Evolutionary conservation across 768 basidiomycete species (phyloP), one percentile per base, ranked within the genome.

Genomic region (Lepiota venenata): DNA sequence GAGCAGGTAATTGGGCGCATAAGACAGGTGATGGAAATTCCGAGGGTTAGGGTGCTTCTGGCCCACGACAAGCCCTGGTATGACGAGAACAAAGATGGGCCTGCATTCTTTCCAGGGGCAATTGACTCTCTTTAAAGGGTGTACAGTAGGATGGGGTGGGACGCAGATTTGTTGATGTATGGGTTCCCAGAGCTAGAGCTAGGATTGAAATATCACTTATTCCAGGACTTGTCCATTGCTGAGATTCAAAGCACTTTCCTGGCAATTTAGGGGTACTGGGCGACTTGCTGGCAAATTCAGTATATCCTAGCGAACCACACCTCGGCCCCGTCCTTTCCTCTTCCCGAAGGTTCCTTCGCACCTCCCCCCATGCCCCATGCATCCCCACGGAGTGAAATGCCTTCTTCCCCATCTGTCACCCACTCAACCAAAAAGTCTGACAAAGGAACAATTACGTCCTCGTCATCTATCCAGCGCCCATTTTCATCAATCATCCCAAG

Each of bases 1-100:
- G 70, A 73, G 57, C 63, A 71, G 41, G 75, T 76, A 55, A 71
- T 83, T 46, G 52, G 46, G 40, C 63, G 72, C 18, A 69, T 82
- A 9, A 65, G 71, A 45, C 65, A 63, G 60, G 56, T 83, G 52
- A 60, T 70, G 50, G 60, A 63, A 20, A 55, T 70, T 4, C 71
- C 71, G 25, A 63, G 73, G 35, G 77, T 80, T 36, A 69, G 65
- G 47, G 74, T 84, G 20, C 47, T 84, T 42, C 56, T 84, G 20
- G 77, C 81, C 40, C 83, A 84, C 61, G 82, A 84, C 61, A 68
- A 61, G 37, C 69, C 68, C 27, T 84, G 80, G 81, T 83, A 79
- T 56, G 63, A 70, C 25, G 67, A 67, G 40, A 78, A 82, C 60
- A 71, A 69, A 55, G 76, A 66, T 25, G 73, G 71, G 0, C 39